A percentile compares a stretch with the other conserved stretches of the same genome.
Evolutionary conservation across 2,329 filamentous ascomycete species (phyloP).

Genomic region (Fusarium redolens): DNA sequence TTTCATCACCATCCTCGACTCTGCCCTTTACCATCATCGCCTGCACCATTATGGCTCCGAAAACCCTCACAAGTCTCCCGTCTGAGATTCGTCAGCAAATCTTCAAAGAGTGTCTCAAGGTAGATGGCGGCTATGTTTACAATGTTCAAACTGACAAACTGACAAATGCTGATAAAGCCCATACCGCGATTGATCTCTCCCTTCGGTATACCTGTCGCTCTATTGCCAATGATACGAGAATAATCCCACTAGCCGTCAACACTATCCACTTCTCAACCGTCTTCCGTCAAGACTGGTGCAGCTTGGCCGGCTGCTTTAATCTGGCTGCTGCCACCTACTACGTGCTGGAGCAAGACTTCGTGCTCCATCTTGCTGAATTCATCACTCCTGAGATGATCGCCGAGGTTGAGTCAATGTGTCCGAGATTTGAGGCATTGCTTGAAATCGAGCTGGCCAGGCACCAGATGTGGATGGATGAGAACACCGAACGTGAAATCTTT

Average conservation of each 20-base stretch:
- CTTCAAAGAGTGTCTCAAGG: constrained; percentile 12
- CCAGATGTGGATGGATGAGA: no score
- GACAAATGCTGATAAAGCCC: background rate
- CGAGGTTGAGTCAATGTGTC: no score
- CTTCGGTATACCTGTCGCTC: constrained; percentile 31
- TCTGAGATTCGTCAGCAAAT: constrained; percentile 25
- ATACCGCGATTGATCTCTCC: constrained; percentile 10
- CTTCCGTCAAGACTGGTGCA: constrained; percentile 1
- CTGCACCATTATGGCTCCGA: background rate
- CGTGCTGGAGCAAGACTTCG: background rate
- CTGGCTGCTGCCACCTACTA: no score
- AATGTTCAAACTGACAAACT: constrained; percentile 10
- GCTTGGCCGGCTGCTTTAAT: constrained; percentile 10
- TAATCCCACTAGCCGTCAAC: constrained; percentile 5
- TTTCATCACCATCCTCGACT: background rate
- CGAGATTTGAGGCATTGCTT: no score
- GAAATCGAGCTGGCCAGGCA: no score
- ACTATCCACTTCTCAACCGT: constrained; percentile 20
- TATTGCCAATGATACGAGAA: constrained; percentile 17
- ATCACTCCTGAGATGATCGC: constrained; percentile 10
- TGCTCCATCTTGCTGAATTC: background rate
- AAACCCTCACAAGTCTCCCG: background rate
- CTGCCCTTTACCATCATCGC: rapidly evolving
- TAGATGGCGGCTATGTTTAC: constrained; percentile 16
- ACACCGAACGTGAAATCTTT: no score